These are phyloP conservation scores for Acacia crassicarpa DNA, from an alignment of 306 rosid species.

Conservation along the genomic window DNA sequence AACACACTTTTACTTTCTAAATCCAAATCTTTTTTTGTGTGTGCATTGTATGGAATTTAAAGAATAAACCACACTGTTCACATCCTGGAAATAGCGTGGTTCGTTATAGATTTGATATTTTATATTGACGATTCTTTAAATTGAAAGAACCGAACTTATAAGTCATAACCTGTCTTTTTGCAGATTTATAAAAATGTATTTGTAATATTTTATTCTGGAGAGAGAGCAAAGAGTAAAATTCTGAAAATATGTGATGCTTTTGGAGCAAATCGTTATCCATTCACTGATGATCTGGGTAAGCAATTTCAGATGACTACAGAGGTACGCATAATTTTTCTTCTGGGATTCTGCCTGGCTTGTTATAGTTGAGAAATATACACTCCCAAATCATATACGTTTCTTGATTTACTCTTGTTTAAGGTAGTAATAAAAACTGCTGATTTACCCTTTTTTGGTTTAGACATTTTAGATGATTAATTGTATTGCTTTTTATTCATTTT, in stretches of 20 bases:
- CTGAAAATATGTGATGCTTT: constrained; percentile 83
- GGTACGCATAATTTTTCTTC: constrained; percentile 41
- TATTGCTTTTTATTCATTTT: background rate
- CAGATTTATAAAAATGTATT: constrained; percentile 90
- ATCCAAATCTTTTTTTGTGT: too few relatives aligned
- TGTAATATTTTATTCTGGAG: constrained; percentile 81
- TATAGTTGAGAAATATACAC: constrained; percentile 15
- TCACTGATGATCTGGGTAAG: constrained; percentile 65
- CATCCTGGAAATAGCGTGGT: background rate
- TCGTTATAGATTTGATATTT: background rate
- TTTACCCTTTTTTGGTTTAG: background rate
- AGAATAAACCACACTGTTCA: background rate
- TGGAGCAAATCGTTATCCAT: constrained; percentile 87
- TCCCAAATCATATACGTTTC: constrained; percentile 9
- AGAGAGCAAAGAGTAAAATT: constrained; percentile 70
- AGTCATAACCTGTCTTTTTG: constrained; percentile 14
- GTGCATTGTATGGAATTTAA: background rate
- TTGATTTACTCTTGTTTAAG: background rate
- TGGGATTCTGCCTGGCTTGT: constrained; percentile 1
- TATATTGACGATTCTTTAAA: background rate
- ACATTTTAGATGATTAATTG: background rate
- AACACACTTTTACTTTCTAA: constrained; percentile 20
- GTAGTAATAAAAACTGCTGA: constrained; percentile 5
- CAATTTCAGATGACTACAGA: constrained; percentile 67
- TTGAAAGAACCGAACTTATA: constrained; percentile 12